Evolutionary conservation across 805 yeast species (phyloP).

Genomic region (Candida montana): DNA sequence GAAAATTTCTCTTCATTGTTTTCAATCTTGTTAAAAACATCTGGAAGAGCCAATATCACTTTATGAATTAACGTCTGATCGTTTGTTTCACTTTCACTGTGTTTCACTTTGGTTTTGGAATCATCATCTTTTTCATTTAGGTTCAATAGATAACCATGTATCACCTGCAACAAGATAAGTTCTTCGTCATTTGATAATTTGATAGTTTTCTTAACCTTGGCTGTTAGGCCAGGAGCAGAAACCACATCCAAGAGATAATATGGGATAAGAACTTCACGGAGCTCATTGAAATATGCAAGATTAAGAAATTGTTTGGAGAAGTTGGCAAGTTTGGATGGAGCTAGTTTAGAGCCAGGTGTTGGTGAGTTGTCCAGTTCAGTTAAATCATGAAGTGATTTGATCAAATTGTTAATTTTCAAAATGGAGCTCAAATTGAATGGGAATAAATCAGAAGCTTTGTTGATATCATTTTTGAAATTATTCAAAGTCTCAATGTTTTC

Average conservation of each 20-base stretch:
- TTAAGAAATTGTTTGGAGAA: constrained; percentile 31
- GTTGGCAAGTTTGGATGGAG: constrained; percentile 12
- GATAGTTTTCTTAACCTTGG: constrained; percentile 28
- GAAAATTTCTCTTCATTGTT: constrained; percentile 11
- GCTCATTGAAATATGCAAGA: constrained; percentile 8
- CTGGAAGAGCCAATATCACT: constrained; percentile 6
- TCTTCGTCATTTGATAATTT: constrained; percentile 25
- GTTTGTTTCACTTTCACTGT: constrained; percentile 11
- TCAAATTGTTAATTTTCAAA: constrained; percentile 26
- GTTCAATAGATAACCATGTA: constrained; percentile 33
- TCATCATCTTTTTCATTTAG: constrained; percentile 7
- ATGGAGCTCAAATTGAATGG: constrained; percentile 26
- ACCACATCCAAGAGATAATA: constrained; percentile 42
- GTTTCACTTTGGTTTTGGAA: constrained; percentile 3
- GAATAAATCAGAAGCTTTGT: constrained; percentile 17
- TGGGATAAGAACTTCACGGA: constrained; percentile 36
- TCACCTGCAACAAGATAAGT: constrained; percentile 30
- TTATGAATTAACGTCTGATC: constrained; percentile 14
- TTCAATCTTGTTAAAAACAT: constrained; percentile 15
- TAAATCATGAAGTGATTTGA: constrained; percentile 28
- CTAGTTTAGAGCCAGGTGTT: neutral
- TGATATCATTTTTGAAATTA: constrained; percentile 28
- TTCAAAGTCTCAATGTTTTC: constrained; percentile 33
- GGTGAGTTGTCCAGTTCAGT: constrained; percentile 5
- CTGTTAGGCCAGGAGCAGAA: constrained; percentile 26